These are phyloP conservation scores for Mycena indigotica DNA, from an alignment of 768 basidiomycete genomes.

Conservation along the genomic window DNA sequence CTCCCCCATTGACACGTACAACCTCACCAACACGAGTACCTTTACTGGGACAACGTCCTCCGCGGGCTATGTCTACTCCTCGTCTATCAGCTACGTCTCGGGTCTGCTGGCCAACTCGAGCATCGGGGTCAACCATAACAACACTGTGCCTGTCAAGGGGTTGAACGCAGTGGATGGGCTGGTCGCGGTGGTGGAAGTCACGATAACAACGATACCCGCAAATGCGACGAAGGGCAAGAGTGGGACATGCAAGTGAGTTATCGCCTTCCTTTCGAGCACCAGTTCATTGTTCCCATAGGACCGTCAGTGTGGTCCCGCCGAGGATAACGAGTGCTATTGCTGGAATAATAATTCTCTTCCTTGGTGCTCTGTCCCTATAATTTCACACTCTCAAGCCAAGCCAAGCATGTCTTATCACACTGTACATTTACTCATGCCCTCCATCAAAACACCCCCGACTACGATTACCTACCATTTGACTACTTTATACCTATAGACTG, in stretches of 20 bases:
- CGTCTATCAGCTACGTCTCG: constrained; percentile 64
- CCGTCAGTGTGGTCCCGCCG: neutral
- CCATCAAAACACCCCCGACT: no score
- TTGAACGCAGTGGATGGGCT: constrained; percentile 78
- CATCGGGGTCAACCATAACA: constrained; percentile 67
- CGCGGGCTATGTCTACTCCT: constrained; percentile 74
- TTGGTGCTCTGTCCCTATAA: neutral
- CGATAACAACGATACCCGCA: constrained; percentile 49
- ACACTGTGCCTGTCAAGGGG: constrained; percentile 51
- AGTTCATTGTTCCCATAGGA: neutral
- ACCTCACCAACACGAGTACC: constrained; percentile 59
- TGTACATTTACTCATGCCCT: neutral
- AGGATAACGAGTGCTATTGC: neutral
- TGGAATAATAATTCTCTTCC: neutral
- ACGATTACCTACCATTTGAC: no score
- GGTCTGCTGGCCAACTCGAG: constrained; percentile 74
- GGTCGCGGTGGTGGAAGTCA: constrained; percentile 76
- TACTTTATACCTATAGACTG: neutral
- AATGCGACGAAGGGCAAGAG: constrained; percentile 7
- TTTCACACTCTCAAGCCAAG: neutral
- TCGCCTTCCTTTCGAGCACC: neutral
- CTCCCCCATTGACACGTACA: constrained; percentile 44
- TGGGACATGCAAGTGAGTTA: neutral
- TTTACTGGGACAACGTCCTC: constrained; percentile 66
- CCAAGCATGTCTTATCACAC: no score